Evolutionary conservation across 768 basidiomycete genomes (phyloP).

Genomic region (Podaxis rugospora): DNA sequence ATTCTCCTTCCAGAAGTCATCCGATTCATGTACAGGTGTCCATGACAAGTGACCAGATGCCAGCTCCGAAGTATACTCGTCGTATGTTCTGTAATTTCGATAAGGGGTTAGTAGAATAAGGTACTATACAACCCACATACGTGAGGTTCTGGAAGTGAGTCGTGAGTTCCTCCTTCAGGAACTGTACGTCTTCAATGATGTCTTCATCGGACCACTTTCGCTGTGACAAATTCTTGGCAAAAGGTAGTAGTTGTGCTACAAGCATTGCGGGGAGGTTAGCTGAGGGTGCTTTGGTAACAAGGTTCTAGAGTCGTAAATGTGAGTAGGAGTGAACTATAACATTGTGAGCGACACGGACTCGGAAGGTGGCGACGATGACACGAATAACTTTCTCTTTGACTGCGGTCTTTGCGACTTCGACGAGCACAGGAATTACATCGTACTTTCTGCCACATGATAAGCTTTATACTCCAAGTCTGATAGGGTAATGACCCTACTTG

Average conservation of each 20-base stretch:
- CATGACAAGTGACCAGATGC: conserved; percentile 88
- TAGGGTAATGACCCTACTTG: conserved; percentile 46
- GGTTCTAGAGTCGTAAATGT: conserved; percentile 49
- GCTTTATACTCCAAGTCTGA: background rate
- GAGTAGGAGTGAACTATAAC: background rate
- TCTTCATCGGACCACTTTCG: conserved; percentile 97
- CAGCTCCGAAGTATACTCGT: conserved; percentile 92
- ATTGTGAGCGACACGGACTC: conserved; percentile 39
- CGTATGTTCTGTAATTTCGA: conserved; percentile 68
- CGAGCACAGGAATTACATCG: conserved; percentile 82
- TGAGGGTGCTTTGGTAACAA: conserved; percentile 82
- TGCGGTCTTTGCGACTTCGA: conserved; percentile 80
- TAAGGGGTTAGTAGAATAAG: background rate
- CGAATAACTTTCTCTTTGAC: conserved; percentile 97
- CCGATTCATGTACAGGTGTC: conserved; percentile 95
- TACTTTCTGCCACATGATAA: conserved; percentile 57
- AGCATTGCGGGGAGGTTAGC: conserved; percentile 94
- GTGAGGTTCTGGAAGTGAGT: conserved; percentile 85
- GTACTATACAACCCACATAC: conserved; percentile 39
- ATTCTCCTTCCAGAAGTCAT: conserved; percentile 98
- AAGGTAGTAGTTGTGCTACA: conserved; percentile 80
- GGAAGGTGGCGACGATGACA: conserved; percentile 87
- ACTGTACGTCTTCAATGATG: conserved; percentile 86
- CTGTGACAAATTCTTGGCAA: conserved; percentile 74
- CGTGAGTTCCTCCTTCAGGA: conserved; percentile 82